Evolutionary conservation across 495 filamentous ascomycete species (phyloP).

Genomic region (Podospora fimiseda): DNA sequence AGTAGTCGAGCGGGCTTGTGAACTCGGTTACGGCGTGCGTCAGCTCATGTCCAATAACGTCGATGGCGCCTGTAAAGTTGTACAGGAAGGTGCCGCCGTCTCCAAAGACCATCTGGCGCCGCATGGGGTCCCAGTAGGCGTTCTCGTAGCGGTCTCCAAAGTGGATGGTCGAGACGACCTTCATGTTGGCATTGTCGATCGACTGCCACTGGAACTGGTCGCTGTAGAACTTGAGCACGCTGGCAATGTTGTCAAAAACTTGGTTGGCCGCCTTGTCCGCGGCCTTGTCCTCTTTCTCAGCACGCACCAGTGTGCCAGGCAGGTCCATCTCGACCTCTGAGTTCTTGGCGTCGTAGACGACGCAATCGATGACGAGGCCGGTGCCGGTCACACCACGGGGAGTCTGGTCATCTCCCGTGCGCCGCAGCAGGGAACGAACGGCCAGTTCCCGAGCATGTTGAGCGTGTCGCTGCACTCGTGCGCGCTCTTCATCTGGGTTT

Average conservation of each 20-base stretch:
- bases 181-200: slow-evolving; percentile 35
- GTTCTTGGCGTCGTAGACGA: no score
- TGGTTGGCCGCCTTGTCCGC: slow-evolving; percentile 32
- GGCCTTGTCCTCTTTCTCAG: no score
- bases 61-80: slow-evolving; percentile 35
- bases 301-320: no score
- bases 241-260: slow-evolving; percentile 33
- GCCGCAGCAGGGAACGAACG: no score
- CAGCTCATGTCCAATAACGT: slow-evolving; percentile 47
- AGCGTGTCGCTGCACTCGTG: no score
- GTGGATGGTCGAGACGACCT: slow-evolving; percentile 36
- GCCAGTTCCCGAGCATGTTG: no score
- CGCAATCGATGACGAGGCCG: no score
- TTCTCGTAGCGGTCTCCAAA: slow-evolving; percentile 26
- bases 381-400: no score
- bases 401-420: no score
- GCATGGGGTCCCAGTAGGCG: slow-evolving; percentile 25
- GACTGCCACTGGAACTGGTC: slow-evolving; percentile 37
- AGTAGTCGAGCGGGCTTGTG: slow-evolving; percentile 36
- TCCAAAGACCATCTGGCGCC: slow-evolving; percentile 38
- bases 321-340: no score
- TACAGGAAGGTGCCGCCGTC: slow-evolving; percentile 38
- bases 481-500: no score
- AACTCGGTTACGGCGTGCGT: slow-evolving; percentile 43
- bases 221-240: slow-evolving; percentile 36